phyloP scores from a whole-genome alignment of 2,329 filamentous ascomycete species.

The Pseudophaeomoniella oleicola region DNA sequence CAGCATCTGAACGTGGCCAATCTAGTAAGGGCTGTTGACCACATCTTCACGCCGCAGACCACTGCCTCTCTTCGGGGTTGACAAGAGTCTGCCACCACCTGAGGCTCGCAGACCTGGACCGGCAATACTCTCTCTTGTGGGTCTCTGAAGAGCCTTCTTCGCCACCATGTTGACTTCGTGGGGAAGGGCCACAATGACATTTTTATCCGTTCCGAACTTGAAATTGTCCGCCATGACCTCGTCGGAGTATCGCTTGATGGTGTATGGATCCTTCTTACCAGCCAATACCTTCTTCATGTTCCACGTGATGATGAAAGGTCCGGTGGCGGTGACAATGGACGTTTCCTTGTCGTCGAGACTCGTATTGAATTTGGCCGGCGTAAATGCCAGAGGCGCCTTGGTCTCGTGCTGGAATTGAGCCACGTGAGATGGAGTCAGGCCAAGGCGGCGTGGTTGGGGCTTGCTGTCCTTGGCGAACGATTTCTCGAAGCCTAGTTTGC shows the following conservation, averaged over 20 bases:
- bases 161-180: constrained; percentile 98
- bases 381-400: constrained; percentile 71
- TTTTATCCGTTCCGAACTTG: constrained; percentile 93
- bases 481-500: constrained; percentile 95
- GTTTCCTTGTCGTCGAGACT: constrained; percentile 70
- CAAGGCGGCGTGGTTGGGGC: constrained; percentile 80
- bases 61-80: constrained; percentile 31
- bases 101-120: constrained; percentile 33
- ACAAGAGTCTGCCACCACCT: constrained; percentile 20
- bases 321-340: constrained; percentile 90
- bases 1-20: too few relatives aligned
- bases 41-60: constrained; percentile 63
- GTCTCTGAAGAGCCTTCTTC: constrained; percentile 68
- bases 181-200: constrained; percentile 89
- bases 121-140: constrained; percentile 87
- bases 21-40: constrained; percentile 59
- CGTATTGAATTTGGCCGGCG: constrained; percentile 84
- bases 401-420: constrained; percentile 98
- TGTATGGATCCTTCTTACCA: constrained; percentile 75
- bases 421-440: constrained; percentile 78
- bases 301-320: constrained; percentile 95
- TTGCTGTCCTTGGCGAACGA: constrained; percentile 85
- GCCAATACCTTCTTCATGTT: constrained; percentile 76
- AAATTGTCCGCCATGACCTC: constrained; percentile 98
- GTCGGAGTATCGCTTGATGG: constrained; percentile 90